These are phyloP conservation scores for Priceomyces haplophilus DNA, from an alignment of 805 yeast genomes.

Conservation along the genomic window DNA sequence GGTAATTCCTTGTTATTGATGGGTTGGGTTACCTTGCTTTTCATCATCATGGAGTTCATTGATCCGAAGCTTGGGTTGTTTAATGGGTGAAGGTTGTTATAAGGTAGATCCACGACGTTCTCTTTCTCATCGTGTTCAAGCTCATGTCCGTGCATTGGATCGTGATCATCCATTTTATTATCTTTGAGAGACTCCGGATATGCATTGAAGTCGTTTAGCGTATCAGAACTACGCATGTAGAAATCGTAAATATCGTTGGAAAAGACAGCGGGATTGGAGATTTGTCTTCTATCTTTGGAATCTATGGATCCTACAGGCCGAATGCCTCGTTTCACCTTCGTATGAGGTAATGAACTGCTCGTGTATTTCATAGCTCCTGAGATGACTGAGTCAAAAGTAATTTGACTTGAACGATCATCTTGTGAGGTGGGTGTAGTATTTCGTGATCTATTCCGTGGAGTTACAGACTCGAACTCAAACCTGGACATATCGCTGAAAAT, in stretches of 20 bases:
- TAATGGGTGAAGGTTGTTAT: conserved; percentile 8
- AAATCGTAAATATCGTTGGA: conserved; percentile 17
- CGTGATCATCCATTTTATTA: background rate
- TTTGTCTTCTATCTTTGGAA: background rate
- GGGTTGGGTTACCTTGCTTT: background rate
- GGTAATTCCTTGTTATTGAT: background rate
- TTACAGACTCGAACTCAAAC: conserved; percentile 25
- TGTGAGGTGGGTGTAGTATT: conserved; percentile 29
- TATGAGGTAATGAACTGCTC: background rate
- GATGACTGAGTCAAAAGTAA: conserved; percentile 2
- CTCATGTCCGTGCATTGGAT: background rate
- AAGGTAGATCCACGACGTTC: conserved; percentile 8
- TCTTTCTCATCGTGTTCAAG: background rate
- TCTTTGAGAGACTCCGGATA: conserved; percentile 12
- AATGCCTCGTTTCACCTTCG: background rate
- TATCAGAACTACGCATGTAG: conserved; percentile 13
- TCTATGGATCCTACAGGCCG: background rate
- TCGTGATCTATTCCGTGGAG: conserved; percentile 28
- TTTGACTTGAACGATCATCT: conserved; percentile 8
- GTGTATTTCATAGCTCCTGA: background rate
- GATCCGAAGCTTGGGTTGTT: conserved; percentile 8
- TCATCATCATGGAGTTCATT: background rate
- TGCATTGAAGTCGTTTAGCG: conserved; percentile 13
- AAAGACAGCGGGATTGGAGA: background rate
- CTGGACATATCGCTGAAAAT: conserved; percentile 32